Percentiles rank a stretch among this genome's conserved stretches.
phyloP scores from a whole-genome alignment of 176 grass and related monocot genomes.

The Thalia dealbata region DNA sequence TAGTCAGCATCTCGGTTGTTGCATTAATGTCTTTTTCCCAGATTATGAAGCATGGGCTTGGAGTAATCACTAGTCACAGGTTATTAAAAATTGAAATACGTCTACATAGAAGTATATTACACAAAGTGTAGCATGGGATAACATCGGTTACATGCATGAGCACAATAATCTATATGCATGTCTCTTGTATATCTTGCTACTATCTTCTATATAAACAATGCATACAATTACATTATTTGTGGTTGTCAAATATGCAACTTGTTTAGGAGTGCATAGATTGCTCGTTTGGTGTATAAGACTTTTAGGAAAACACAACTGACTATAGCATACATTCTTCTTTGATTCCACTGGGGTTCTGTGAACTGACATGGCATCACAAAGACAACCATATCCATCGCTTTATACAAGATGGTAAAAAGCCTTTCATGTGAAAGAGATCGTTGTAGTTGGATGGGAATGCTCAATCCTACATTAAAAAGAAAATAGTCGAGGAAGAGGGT shows the following conservation, averaged over 20 bases:
- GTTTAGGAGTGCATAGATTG: not conserved
- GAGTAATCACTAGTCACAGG: too few relatives aligned
- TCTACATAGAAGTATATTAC: not conserved
- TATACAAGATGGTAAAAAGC: not conserved
- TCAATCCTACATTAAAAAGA: not conserved
- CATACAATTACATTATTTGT: not conserved
- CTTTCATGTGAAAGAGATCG: not conserved
- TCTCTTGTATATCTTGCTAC: not conserved
- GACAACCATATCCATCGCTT: not conserved
- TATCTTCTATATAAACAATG: not conserved
- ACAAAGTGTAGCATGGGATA: not conserved
- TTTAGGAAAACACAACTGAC: too few relatives aligned
- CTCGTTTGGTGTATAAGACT: too few relatives aligned
- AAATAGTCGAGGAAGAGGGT: not conserved
- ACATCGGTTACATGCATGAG: not conserved
- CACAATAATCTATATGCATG: not conserved
- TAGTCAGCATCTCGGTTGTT: not conserved
- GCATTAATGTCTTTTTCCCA: not conserved
- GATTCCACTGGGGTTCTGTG: too few relatives aligned
- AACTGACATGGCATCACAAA: too few relatives aligned
- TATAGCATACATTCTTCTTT: too few relatives aligned
- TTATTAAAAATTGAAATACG: not conserved
- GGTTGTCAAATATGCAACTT: not conserved
- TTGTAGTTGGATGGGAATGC: not conserved
- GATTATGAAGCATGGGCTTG: too few relatives aligned